Conservation (phyloP, 1,139 yeast genomes). For the Ashbya aceris region DNA sequence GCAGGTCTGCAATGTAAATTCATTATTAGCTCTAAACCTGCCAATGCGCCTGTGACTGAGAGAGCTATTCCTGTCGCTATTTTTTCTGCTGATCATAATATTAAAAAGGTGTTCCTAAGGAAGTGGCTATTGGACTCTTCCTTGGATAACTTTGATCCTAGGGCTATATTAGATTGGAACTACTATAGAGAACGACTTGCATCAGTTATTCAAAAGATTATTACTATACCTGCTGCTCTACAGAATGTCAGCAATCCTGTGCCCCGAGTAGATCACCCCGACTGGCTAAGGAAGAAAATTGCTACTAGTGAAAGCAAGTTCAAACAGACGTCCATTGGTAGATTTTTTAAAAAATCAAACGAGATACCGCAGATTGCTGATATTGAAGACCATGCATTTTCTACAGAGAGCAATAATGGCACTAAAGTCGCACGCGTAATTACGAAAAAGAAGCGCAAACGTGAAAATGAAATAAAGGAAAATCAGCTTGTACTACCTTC, state of each 20-base stretch:
- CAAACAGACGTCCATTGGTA: constrained; percentile 58
- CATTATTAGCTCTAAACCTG: constrained; percentile 78
- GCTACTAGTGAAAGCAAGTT: constrained; percentile 50
- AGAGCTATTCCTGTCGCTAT: constrained; percentile 96
- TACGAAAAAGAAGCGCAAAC: constrained; percentile 32
- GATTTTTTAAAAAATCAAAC: constrained; percentile 43
- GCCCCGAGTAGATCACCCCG: constrained; percentile 90
- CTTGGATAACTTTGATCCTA: constrained; percentile 75
- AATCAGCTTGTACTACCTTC: constrained; percentile 38
- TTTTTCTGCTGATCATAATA: constrained; percentile 67
- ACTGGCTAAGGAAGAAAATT: constrained; percentile 72
- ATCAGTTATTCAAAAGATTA: constrained; percentile 87
- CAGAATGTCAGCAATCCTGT: constrained; percentile 90
- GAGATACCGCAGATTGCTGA: constrained; percentile 42
- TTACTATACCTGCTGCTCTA: constrained; percentile 94
- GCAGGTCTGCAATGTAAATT: constrained; percentile 94
- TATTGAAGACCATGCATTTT: constrained; percentile 63
- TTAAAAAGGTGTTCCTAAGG: constrained; percentile 56
- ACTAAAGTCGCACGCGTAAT: constrained; percentile 44
- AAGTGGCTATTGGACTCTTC: constrained; percentile 83
- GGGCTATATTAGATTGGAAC: constrained; percentile 86
- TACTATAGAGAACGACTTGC: constrained; percentile 88
- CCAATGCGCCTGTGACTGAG: constrained; percentile 86
- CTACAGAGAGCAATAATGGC: constrained; percentile 11
- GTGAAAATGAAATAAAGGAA: constrained; percentile 34